These are phyloP conservation scores for Fusarium albidum DNA, from an alignment of 2,329 filamentous ascomycete genomes.

Conservation along the genomic window DNA sequence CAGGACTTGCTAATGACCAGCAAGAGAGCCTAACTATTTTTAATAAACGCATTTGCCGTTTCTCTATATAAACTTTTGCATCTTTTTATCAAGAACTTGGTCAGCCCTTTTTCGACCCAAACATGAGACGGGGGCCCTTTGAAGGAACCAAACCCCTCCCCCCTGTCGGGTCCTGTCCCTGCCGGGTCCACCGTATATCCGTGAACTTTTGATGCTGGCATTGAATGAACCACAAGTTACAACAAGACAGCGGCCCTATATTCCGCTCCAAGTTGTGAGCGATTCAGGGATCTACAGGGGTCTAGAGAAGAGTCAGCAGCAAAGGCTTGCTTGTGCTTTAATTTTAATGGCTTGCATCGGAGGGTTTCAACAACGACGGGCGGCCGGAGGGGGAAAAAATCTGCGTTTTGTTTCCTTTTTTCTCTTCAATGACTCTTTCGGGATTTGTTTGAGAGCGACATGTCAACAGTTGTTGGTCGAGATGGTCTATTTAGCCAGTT, in stretches of 20 bases:
- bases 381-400: background rate
- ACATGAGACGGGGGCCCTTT: too few species aligned
- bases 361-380: slow-evolving; percentile 1
- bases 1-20: background rate
- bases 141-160: too few species aligned
- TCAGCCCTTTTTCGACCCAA: too few species aligned
- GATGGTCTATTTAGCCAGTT: background rate
- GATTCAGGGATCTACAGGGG: slow-evolving; percentile 34
- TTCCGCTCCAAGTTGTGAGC: slow-evolving; percentile 7
- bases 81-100: too few species aligned
- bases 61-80: too few species aligned
- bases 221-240: too few species aligned
- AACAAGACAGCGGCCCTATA: too few species aligned
- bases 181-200: too few species aligned
- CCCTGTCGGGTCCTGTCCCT: too few species aligned
- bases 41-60: too few species aligned
- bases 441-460: background rate
- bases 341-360: slow-evolving; percentile 15
- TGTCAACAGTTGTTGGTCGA: background rate
- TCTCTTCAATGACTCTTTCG: background rate
- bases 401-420: slow-evolving; percentile 13
- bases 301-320: slow-evolving; percentile 1
- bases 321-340: slow-evolving; percentile 4
- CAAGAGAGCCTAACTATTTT: slow-evolving; percentile 1
- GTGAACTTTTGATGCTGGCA: too few species aligned